Evolutionary conservation across 805 yeast genomes (phyloP).

Genomic region (Grigorovia jiainica): DNA sequence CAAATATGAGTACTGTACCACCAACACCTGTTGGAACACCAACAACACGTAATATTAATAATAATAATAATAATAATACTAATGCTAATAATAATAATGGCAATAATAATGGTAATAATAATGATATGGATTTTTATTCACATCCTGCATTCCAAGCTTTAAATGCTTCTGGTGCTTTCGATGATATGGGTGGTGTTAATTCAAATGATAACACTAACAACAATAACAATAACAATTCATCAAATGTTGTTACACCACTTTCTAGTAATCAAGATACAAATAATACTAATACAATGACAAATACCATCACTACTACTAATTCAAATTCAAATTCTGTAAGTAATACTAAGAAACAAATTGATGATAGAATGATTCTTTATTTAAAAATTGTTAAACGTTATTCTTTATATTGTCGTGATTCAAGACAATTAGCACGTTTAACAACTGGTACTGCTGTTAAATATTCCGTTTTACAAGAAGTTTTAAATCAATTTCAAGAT

Average conservation of each 20-base stretch:
- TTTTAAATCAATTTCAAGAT: slow-evolving; percentile 30
- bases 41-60: slow-evolving; percentile 4
- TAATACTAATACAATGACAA: too few species aligned
- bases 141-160: slow-evolving; percentile 32
- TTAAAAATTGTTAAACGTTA: slow-evolving; percentile 45
- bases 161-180: slow-evolving; percentile 32
- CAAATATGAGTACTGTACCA: slow-evolving; percentile 5
- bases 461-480: slow-evolving; percentile 33
- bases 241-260: slow-evolving; percentile 8
- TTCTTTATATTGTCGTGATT: slow-evolving; percentile 38
- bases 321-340: too few species aligned
- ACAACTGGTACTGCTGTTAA: slow-evolving; percentile 37
- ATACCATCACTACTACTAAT: neutral
- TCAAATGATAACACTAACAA: too few species aligned
- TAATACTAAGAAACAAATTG: slow-evolving; percentile 4
- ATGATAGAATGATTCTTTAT: slow-evolving; percentile 44
- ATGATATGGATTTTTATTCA: slow-evolving; percentile 19
- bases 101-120: slow-evolving; percentile 4
- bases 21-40: slow-evolving; percentile 11
- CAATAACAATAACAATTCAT: slow-evolving; percentile 4
- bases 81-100: too few species aligned
- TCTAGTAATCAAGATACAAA: slow-evolving; percentile 1
- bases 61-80: too few species aligned
- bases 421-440: slow-evolving; percentile 38
- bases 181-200: slow-evolving; percentile 17